Conservation (phyloP, 2,329 filamentous ascomycete species). For the Talaromyces sp. region DNA sequence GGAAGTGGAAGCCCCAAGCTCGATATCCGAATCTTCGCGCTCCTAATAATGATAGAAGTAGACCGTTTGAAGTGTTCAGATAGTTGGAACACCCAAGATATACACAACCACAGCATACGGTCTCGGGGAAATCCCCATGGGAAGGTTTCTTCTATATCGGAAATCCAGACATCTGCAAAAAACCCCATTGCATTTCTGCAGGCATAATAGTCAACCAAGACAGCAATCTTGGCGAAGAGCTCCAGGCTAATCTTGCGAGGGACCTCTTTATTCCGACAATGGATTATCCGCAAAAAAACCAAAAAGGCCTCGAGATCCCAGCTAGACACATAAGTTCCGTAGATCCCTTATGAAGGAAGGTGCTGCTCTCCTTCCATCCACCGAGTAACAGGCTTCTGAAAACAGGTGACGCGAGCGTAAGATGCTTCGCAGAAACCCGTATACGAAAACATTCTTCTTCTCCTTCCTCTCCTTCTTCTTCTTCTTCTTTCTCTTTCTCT, state of each 20-base stretch:
- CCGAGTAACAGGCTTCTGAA: conserved; percentile 20
- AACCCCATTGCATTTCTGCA: conserved; percentile 19
- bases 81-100: conserved; percentile 23
- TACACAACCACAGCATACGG: conserved; percentile 20
- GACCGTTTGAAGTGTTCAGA: background rate
- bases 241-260: conserved; percentile 15
- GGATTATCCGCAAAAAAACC: conserved; percentile 21
- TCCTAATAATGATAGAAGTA: background rate
- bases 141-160: background rate
- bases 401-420: conserved; percentile 20
- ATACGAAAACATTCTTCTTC: conserved; percentile 13
- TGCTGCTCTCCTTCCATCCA: conserved; percentile 20
- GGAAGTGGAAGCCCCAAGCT: conserved; percentile 12
- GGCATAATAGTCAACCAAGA: conserved; percentile 22
- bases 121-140: background rate
- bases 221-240: conserved; percentile 14
- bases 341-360: conserved; percentile 15
- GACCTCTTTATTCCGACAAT: conserved; percentile 18
- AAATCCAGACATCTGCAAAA: conserved; percentile 16
- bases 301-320: conserved; percentile 24
- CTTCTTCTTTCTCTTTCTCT: background rate
- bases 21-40: background rate
- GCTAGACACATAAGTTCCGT: conserved; percentile 19
- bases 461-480: background rate
- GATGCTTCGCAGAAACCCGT: conserved; percentile 23